Conservation (phyloP, 176 grass and related monocot genomes). For the Pontederia crassipes region DNA sequence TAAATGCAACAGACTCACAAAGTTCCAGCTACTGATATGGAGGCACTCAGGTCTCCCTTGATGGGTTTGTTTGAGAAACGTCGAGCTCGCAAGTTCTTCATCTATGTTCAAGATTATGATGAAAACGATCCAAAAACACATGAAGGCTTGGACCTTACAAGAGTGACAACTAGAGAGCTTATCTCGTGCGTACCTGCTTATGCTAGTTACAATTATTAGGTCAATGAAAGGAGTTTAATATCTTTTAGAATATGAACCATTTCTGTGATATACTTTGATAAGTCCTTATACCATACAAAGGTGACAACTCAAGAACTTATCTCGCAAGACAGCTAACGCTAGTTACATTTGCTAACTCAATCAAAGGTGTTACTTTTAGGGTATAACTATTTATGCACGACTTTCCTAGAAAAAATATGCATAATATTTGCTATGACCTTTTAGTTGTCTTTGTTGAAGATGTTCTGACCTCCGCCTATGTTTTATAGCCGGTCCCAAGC, state of each 20-base stretch:
- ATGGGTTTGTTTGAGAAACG: constrained; percentile 90
- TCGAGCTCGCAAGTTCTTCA: constrained; percentile 75
- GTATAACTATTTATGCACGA: no score
- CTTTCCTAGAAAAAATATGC: no score
- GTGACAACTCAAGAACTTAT: constrained; percentile 69
- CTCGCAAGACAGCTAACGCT: constrained; percentile 24
- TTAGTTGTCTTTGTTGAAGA: background rate
- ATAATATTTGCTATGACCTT: background rate
- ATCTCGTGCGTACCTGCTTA: constrained; percentile 46
- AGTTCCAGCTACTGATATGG: constrained; percentile 78
- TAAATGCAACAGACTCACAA: constrained; percentile 58
- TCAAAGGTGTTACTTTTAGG: background rate
- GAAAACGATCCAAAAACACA: constrained; percentile 74
- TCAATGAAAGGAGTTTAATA: background rate
- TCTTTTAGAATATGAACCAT: background rate
- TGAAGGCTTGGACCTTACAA: constrained; percentile 76
- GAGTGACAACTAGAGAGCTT: constrained; percentile 59
- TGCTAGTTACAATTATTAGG: background rate
- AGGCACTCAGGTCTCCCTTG: constrained; percentile 76
- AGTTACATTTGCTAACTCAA: background rate
- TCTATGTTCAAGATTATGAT: constrained; percentile 85
- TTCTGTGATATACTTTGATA: constrained; percentile 5
- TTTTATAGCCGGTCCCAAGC: no score
- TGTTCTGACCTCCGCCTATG: no score
- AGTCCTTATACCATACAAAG: constrained; percentile 49